Evolutionary conservation across 257 asterid genomes (phyloP).

Genomic region (Petunia axillaris): DNA sequence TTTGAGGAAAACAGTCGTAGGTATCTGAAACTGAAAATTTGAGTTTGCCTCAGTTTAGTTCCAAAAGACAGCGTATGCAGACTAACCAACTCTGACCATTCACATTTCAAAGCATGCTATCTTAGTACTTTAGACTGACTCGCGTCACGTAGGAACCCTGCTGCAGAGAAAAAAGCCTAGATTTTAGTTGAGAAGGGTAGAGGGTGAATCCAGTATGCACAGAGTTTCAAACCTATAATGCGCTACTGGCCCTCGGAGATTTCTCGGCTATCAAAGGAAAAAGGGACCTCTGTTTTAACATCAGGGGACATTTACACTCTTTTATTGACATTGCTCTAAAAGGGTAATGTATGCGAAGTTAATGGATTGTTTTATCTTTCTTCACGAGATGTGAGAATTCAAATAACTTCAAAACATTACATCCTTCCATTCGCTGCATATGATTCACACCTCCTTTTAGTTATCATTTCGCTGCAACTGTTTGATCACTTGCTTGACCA

Average conservation of each 20-base stretch:
- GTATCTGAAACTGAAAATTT: background rate
- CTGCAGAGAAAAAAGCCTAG: too few species aligned
- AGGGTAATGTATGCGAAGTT: background rate
- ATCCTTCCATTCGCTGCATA: too few species aligned
- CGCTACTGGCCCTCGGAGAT: too few species aligned
- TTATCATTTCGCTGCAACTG: too few species aligned
- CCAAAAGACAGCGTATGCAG: background rate
- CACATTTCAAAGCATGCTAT: constrained; percentile 13
- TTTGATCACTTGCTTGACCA: too few species aligned
- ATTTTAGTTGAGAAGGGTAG: too few species aligned
- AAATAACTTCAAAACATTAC: background rate
- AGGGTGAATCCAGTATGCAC: too few species aligned
- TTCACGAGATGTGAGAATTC: background rate
- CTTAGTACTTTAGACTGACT: constrained; percentile 5
- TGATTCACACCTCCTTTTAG: too few species aligned
- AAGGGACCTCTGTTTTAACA: background rate
- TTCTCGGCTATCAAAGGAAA: too few species aligned
- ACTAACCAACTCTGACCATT: background rate
- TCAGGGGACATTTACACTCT: background rate
- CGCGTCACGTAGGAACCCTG: too few species aligned
- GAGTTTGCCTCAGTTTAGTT: background rate
- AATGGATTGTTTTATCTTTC: constrained; percentile 9
- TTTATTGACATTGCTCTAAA: background rate
- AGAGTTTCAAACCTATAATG: too few species aligned
- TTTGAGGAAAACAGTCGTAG: background rate